A percentile compares a stretch with the other conserved stretches of the same genome.
Evolutionary conservation across 164 flowering plant genomes (phyloP).

Genomic region (Malania oleifera): DNA sequence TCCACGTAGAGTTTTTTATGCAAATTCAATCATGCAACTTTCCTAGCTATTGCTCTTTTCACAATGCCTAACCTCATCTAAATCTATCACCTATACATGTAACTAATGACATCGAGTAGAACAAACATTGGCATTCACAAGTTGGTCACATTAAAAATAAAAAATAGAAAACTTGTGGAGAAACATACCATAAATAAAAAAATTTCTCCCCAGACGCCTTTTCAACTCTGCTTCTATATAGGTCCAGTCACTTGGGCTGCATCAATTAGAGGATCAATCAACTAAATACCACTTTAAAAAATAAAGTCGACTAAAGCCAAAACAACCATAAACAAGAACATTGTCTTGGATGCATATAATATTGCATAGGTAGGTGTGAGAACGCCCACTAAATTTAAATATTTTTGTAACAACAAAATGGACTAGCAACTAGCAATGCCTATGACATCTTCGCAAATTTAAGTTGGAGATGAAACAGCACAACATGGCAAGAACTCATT

Average conservation of each 20-base stretch:
- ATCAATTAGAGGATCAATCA: conserved; percentile 10
- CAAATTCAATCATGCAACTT: no score
- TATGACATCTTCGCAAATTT: no score
- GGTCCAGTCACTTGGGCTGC: conserved; percentile 97
- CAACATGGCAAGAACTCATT: no score
- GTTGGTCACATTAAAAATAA: not conserved
- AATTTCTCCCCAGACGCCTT: conserved; percentile 69
- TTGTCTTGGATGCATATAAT: not conserved
- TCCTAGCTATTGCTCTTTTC: no score
- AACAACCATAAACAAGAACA: not conserved
- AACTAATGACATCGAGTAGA: no score
- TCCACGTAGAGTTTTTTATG: no score
- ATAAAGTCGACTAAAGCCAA: not conserved
- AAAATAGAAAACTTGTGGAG: not conserved
- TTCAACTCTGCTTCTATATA: conserved; percentile 78
- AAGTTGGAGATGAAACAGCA: no score
- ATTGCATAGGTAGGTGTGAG: not conserved
- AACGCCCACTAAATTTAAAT: no score
- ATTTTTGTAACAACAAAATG: no score
- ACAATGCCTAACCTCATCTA: no score
- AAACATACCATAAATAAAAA: conserved; percentile 71
- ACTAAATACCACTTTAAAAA: not conserved
- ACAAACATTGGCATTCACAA: not conserved
- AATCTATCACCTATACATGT: no score
- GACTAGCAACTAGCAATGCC: no score